phyloP scores from a whole-genome alignment of 148 eudicot genomes.

The Vaccinium corymbosum region DNA sequence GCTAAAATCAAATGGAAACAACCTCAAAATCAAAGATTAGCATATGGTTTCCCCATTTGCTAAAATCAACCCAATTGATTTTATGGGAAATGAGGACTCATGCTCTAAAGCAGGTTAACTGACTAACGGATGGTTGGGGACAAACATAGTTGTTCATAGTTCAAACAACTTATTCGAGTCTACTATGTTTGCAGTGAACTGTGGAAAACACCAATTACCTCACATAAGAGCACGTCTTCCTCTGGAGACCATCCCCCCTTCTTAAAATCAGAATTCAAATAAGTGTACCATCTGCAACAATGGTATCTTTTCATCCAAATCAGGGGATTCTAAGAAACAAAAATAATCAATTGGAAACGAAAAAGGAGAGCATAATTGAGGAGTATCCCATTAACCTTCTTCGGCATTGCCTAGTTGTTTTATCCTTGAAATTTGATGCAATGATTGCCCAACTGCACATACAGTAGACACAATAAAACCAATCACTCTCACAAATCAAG shows the following conservation, averaged over 20 bases:
- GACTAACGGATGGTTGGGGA: not conserved
- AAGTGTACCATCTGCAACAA: constrained; percentile 80
- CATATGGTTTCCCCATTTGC: too few relatives aligned
- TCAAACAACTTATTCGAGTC: not conserved
- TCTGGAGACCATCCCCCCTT: constrained; percentile 98
- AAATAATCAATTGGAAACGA: not conserved
- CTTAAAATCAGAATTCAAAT: constrained; percentile 92
- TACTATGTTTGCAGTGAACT: not conserved
- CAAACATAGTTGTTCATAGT: not conserved
- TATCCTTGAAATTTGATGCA: constrained; percentile 89
- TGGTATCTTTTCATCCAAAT: constrained; percentile 8
- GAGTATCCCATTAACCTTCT: constrained; percentile 59
- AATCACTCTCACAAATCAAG: constrained; percentile 19
- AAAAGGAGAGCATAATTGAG: constrained; percentile 13
- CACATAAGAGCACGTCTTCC: constrained; percentile 92
- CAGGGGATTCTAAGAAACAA: constrained; percentile 10
- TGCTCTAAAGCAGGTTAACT: not conserved
- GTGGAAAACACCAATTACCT: constrained; percentile 42
- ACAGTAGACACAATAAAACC: not conserved
- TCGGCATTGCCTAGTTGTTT: constrained; percentile 90
- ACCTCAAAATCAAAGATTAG: too few relatives aligned
- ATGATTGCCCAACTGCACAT: constrained; percentile 75
- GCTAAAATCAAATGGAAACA: too few relatives aligned
- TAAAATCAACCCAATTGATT: too few relatives aligned
- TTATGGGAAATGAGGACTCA: not conserved